Evolutionary conservation across 164 flowering plant genomes (phyloP).

Genomic region (Vitis rupestris): DNA sequence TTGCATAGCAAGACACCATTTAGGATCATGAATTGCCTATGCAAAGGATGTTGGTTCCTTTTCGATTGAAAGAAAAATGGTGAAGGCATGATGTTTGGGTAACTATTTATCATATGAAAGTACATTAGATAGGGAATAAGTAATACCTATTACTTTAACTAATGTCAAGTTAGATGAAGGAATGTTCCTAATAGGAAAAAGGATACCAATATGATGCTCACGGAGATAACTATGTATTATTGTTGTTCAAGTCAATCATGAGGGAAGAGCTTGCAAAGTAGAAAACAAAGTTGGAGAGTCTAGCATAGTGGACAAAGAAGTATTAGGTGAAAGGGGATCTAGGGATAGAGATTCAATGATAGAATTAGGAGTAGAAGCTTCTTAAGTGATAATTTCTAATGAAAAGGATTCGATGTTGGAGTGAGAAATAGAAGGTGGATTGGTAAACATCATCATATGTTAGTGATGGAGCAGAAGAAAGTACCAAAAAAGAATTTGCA

Average conservation of each 20-base stretch:
- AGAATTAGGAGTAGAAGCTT: not conserved
- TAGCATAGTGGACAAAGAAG: too few relatives aligned
- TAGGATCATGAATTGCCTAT: conserved; percentile 7
- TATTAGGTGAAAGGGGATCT: too few relatives aligned
- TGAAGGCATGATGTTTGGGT: conserved; percentile 15
- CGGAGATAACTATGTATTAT: conserved; percentile 5
- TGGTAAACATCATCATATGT: conserved; percentile 1
- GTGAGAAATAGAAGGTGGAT: not conserved
- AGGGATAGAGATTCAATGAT: too few relatives aligned
- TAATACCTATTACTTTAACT: not conserved
- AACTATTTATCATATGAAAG: conserved; percentile 6
- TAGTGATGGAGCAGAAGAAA: conserved; percentile 4
- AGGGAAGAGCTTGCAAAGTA: conserved; percentile 1
- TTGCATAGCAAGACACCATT: conserved; percentile 12
- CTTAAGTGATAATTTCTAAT: not conserved
- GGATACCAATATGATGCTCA: conserved; percentile 5
- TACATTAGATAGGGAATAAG: conserved; percentile 6
- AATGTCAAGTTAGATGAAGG: conserved; percentile 9
- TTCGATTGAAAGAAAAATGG: conserved; percentile 9
- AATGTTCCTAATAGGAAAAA: conserved; percentile 8
- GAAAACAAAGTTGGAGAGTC: not conserved
- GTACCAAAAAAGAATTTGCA: not conserved
- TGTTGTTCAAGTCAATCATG: conserved; percentile 8
- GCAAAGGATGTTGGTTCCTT: conserved; percentile 8
- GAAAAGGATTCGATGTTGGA: not conserved